These are phyloP conservation scores for Flaveria floridana DNA, from an alignment of 140 eudicot species.

Conservation along the genomic window DNA sequence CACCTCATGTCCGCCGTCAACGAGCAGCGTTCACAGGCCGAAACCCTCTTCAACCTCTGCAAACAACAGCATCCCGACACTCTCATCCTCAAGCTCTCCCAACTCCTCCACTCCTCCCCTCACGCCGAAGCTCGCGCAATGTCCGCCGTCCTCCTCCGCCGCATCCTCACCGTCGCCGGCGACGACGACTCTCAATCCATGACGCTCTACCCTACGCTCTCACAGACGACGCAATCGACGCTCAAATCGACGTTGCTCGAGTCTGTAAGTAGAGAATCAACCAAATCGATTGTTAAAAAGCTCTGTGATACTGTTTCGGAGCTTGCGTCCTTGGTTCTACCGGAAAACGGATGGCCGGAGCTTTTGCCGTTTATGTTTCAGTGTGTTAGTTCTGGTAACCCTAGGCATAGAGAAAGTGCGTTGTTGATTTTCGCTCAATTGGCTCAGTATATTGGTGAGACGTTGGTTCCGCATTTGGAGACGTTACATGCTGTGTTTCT, in stretches of 20 bases:
- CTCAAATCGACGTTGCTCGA: slow-evolving; percentile 40
- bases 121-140: slow-evolving; percentile 52
- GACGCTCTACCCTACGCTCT: slow-evolving; percentile 39
- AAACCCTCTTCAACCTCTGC: slow-evolving; percentile 51
- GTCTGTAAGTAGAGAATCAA: slow-evolving; percentile 37
- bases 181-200: slow-evolving; percentile 35
- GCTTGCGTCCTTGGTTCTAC: slow-evolving; percentile 43
- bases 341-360: slow-evolving; percentile 61
- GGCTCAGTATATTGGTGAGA: slow-evolving; percentile 55
- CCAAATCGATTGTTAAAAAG: slow-evolving; percentile 49
- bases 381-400: slow-evolving; percentile 46
- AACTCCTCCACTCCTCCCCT: slow-evolving; percentile 44
- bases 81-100: slow-evolving; percentile 49
- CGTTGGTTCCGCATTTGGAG: slow-evolving; percentile 42
- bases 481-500: slow-evolving; percentile 51
- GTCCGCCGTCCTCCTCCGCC: slow-evolving; percentile 63
- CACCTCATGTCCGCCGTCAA: slow-evolving; percentile 60
- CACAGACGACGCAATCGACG: slow-evolving; percentile 35
- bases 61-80: slow-evolving; percentile 55
- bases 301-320: slow-evolving; percentile 63
- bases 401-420: slow-evolving; percentile 44
- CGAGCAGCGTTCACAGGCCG: slow-evolving; percentile 66
- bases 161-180: slow-evolving; percentile 44
- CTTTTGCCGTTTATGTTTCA: slow-evolving; percentile 62
- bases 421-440: slow-evolving; percentile 58